Base-by-base conservation (phyloP, 495 filamentous ascomycete species). In the Tuber indicum region DNA sequence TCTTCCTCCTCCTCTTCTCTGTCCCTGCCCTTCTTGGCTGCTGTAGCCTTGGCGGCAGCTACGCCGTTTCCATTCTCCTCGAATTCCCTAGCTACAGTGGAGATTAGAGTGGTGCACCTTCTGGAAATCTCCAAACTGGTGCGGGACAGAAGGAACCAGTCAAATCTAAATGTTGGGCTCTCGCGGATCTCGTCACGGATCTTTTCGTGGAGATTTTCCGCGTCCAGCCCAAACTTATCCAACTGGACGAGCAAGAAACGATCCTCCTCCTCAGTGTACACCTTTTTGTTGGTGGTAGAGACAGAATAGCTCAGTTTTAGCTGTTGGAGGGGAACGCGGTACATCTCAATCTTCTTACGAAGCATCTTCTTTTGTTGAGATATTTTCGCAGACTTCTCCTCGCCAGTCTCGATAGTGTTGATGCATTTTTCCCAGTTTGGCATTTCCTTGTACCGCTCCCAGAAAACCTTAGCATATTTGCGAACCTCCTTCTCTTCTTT, bases 221-320 rank as follows among this genome's bases (percentile, higher is more conserved):
- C 91, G 74, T 97, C 93, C 19, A 98, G 89, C 32, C 96, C 96
- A 81, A 92, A 92, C 84, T 90, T 91, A 84, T 99, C 94, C 4
- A 99, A 85, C 86, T 97, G 92, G 52, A 98, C 94, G 44, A 99
- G 87, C 72, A 99, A 87, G 86, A 99, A 99, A 17, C 96, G 90
- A 82, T 99, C 96, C 85, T 99, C 96, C 83, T 99, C 96, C 83
- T 98, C 96, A 0, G 96, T 98, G 83, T 99, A 99, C 9, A 98
- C 94, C 86, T 98, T 98, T 88, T 99, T 99, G 87, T 99, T 99
- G 71, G 96, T 99, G 4, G 96, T 99, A 3, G 94, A 97, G 36
- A 99, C 96, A 0, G 94, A 96, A 84, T 99, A 99, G 86, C 96
- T 97, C 86, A 99, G 93, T 87, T 97, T 97, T 75, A 99, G 89